A percentile compares a stretch with the other conserved stretches of the same genome.
Conservation (phyloP, 2,329 filamentous ascomycete species). For the Diplocarpon mali region DNA sequence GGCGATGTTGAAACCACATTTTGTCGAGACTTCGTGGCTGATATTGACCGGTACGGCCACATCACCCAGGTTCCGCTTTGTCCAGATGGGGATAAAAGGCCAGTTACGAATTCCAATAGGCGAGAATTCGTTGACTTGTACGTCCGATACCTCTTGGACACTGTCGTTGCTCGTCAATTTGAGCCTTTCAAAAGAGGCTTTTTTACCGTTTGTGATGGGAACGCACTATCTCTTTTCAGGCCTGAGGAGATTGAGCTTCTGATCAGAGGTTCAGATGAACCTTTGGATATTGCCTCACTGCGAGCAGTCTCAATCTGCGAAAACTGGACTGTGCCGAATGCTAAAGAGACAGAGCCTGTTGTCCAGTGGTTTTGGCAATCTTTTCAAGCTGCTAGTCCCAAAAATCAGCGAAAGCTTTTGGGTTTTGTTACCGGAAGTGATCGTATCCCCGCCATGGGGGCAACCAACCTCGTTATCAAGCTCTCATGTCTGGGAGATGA, state of each 20-base stretch:
- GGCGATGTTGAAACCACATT: constrained; percentile 75
- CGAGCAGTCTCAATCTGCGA: constrained; percentile 72
- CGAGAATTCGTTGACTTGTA: constrained; percentile 82
- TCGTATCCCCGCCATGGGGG: constrained; percentile 78
- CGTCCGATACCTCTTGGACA: constrained; percentile 69
- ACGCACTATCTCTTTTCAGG: constrained; percentile 75
- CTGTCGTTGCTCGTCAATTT: constrained; percentile 68
- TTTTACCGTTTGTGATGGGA: constrained; percentile 82
- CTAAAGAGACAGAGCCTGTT: constrained; percentile 51
- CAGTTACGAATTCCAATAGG: constrained; percentile 76
- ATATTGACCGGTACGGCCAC: constrained; percentile 67
- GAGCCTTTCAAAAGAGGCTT: constrained; percentile 92
- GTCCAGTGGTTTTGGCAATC: constrained; percentile 84
- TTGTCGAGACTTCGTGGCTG: constrained; percentile 69
- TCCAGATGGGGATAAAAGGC: constrained; percentile 56
- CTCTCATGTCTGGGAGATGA: constrained; percentile 68
- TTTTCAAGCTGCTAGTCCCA: constrained; percentile 53
- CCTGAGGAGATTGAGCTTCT: constrained; percentile 88
- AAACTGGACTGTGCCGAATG: constrained; percentile 54
- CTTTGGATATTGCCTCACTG: constrained; percentile 66
- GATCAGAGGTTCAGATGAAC: constrained; percentile 73
- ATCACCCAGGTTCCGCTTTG: constrained; percentile 58
- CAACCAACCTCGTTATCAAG: constrained; percentile 66
- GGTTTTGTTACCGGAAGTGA: constrained; percentile 87
- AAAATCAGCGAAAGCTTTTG: constrained; percentile 66